Evolutionary conservation across 768 basidiomycete genomes (phyloP), one percentile per base, ranked within the genome.

Genomic region (Amanita brunnescens): DNA sequence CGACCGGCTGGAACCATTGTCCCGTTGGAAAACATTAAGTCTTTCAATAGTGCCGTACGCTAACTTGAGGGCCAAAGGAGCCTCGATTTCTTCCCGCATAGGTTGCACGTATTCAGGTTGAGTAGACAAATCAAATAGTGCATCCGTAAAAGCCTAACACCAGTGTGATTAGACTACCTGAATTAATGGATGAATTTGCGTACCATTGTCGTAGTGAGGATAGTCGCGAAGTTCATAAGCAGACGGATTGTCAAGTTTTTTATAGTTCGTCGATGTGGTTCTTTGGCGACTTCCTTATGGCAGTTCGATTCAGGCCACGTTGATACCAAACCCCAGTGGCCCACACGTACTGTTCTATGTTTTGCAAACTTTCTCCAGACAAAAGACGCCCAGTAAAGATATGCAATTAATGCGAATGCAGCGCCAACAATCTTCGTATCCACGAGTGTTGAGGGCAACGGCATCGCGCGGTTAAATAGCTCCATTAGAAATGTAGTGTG

Each of bases 131-230:
- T 72, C 57, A 41, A 63, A 70, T 1, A 75, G 48, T 0, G 68
- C 67, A 13, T 67, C 60, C 0, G 64, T 68, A 20, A 74, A 67
- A 2, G 63, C 66, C 72, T 75, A 42, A 32, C n/a, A n/a, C n/a
- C 29, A 41, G 14, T 16, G 20, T 7, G 21, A 5, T 46, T n/a
- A n/a, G 12, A 21, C 2, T 2, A 5, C 23, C n/a, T 10, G 26
- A n/a, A n/a, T 4, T 29, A 7, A 14, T 10, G 3, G 6, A 33
- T 10, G 16, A 20, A 18, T 10, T 20, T 16, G n/a, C 14, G 16
- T 47, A 76, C 76, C 50, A 67, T 67, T 1, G 72, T 61, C 0
- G 70, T 68, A 0, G 75, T 77, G 51, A 75, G 73, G 18, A 68
- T 70, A 5, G 71, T 64, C 1, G 66, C 71, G 44, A 76, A 72